Evolutionary conservation across 2,329 filamentous ascomycete species (phyloP), one percentile per base, ranked within the genome.

Genomic region (Thielaviopsis populi): DNA sequence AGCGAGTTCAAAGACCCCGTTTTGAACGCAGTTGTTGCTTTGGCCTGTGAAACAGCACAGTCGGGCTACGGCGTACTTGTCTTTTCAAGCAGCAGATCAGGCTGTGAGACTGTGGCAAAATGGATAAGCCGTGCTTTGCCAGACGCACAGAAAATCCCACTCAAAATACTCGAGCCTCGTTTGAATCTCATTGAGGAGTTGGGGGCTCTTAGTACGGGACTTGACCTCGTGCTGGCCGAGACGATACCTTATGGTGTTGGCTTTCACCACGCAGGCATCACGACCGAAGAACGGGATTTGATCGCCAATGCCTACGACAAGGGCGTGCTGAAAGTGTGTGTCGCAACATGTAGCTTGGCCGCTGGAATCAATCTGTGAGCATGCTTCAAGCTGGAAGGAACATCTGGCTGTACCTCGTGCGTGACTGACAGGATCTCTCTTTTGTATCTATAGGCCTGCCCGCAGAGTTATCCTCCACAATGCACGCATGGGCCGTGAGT

Each of bases 341-440:
- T 89, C 17, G 88, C 88, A 43, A 91, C 88, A 1, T 90, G 87
- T 69, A 89, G 86, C 70, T 78, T 91, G 64, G 88, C 88, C n/a
- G 88, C 87, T 15, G 88, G 88, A n/a, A 89, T 91, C 65, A 91
- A 91, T 72, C 75, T 91, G 69, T 78, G 66, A 56, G 53, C 37
- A 37, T 5, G n/a, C 27, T 37, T 3, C 27, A 1, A 37, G 17
- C 30, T 22, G 33, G 33, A 1, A 7, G 30, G 13, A 15, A 37
- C 13, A 13, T 11, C 27, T 50, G 30, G 53, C 24, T 56, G n/a
- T 19, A 11, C 19, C 3, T 30, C n/a, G 3, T 58, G 40, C 17
- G 40, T 33, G n/a, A 24, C n/a, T n/a, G 58, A 24, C n/a, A 59
- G 13, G 17, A 13, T n/a, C 22, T 37, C 17, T 17, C 11, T 5